Conservation (phyloP, 805 yeast genomes). For the Debaryomyces prosopidis region DNA sequence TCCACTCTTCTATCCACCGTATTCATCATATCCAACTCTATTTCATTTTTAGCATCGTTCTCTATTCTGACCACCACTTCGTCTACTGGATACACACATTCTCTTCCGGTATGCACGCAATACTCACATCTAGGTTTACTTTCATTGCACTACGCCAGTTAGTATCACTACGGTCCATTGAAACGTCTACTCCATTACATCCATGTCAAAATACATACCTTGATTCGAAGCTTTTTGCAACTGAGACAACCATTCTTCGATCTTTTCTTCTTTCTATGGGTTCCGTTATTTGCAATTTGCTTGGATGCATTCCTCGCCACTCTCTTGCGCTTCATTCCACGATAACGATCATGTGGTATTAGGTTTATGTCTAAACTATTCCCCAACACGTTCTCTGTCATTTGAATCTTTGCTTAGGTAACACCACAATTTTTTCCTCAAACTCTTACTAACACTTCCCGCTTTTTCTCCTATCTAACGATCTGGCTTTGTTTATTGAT, state of each 20-base stretch:
- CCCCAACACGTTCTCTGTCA: no score
- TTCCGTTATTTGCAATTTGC: neutral
- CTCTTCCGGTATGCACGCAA: constrained; percentile 26
- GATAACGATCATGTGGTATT: no score
- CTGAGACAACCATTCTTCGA: constrained; percentile 31
- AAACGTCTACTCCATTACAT: neutral
- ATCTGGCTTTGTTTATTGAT: no score
- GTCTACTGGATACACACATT: constrained; percentile 20
- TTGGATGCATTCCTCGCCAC: neutral
- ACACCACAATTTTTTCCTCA: no score
- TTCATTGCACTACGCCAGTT: constrained; percentile 30
- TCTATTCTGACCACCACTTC: no score
- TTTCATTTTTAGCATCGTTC: no score
- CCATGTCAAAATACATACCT: constrained; percentile 19
- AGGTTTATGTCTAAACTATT: no score
- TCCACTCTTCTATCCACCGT: neutral
- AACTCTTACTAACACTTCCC: no score
- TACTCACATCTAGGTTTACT: constrained; percentile 33
- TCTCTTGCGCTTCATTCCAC: no score
- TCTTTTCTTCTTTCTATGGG: constrained; percentile 4
- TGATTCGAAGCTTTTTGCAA: constrained; percentile 31
- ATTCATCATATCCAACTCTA: neutral
- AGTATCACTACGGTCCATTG: constrained; percentile 6
- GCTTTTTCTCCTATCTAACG: no score
- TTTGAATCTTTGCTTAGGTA: no score